Evolutionary conservation across 495 filamentous ascomycete genomes (phyloP).

Genomic region (Podospora sp.): DNA sequence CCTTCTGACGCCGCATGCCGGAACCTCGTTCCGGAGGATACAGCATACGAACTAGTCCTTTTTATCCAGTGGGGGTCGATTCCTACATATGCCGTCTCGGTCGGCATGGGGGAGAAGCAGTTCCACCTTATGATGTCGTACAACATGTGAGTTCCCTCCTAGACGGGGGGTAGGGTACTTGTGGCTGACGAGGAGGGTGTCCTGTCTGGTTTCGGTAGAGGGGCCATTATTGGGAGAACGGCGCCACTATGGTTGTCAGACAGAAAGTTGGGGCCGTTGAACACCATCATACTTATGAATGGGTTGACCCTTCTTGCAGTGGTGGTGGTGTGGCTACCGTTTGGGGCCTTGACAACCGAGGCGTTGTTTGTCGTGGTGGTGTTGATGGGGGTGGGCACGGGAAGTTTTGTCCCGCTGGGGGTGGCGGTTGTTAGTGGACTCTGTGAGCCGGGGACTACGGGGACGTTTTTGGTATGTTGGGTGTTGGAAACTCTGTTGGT

Average conservation of each 20-base stretch:
- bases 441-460: slow-evolving; percentile 24
- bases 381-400: slow-evolving; percentile 36
- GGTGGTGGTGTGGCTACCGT: slow-evolving; percentile 30
- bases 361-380: slow-evolving; percentile 30
- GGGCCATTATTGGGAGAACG: slow-evolving; percentile 33
- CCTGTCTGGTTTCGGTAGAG: slow-evolving; percentile 18
- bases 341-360: slow-evolving; percentile 22
- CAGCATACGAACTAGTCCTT: slow-evolving; percentile 35
- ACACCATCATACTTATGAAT: slow-evolving; percentile 33
- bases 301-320: slow-evolving; percentile 30
- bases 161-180: neutral
- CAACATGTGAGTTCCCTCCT: slow-evolving; percentile 32
- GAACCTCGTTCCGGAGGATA: neutral
- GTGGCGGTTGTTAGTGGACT: slow-evolving; percentile 34
- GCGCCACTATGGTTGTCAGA: slow-evolving; percentile 32
- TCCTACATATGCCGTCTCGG: slow-evolving; percentile 32
- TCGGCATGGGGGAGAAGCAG: slow-evolving; percentile 29
- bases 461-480: slow-evolving; percentile 15
- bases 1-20: neutral
- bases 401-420: slow-evolving; percentile 33
- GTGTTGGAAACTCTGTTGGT: neutral
- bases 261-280: slow-evolving; percentile 32
- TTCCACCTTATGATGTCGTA: slow-evolving; percentile 38
- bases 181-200: neutral
- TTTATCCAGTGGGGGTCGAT: slow-evolving; percentile 40